Evolutionary conservation across 331 rosid genomes (phyloP).

Genomic region (Rhamnella rubrinervis): DNA sequence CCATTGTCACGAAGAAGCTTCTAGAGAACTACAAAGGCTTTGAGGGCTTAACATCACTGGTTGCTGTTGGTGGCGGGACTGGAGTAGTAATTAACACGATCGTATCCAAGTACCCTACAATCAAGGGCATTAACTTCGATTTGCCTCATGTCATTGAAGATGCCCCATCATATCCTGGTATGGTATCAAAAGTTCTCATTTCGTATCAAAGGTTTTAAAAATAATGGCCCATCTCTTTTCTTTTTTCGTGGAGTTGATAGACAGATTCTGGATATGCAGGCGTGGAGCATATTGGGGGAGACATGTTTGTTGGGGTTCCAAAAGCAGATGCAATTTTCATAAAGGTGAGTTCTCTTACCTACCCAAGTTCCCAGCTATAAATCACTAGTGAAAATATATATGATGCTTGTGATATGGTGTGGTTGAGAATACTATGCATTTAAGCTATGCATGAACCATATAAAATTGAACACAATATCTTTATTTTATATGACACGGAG

Average conservation of each 20-base stretch:
- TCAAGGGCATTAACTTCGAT: constrained; percentile 87
- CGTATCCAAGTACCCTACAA: constrained; percentile 71
- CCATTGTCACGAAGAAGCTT: constrained; percentile 82
- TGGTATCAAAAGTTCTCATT: too few species aligned
- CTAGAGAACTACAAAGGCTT: constrained; percentile 74
- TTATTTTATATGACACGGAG: too few species aligned
- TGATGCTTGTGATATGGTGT: too few species aligned
- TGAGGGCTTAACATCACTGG: constrained; percentile 67
- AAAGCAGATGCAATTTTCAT: constrained; percentile 83
- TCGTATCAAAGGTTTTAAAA: too few species aligned
- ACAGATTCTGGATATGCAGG: constrained; percentile 46
- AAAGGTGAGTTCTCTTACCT: constrained; percentile 26
- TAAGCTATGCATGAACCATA: too few species aligned
- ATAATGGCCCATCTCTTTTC: too few species aligned
- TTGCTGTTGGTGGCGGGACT: constrained; percentile 93
- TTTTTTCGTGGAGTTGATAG: neutral
- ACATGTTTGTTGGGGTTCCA: constrained; percentile 87
- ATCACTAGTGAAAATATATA: too few species aligned
- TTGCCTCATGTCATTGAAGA: constrained; percentile 86
- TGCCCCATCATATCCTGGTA: constrained; percentile 75
- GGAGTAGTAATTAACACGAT: constrained; percentile 76
- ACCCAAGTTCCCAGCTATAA: too few species aligned
- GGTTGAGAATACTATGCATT: too few species aligned
- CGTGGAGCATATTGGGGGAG: constrained; percentile 94
- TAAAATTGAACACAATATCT: too few species aligned